phyloP scores from a whole-genome alignment of 768 basidiomycete species.

The Agrocybe pediades region DNA sequence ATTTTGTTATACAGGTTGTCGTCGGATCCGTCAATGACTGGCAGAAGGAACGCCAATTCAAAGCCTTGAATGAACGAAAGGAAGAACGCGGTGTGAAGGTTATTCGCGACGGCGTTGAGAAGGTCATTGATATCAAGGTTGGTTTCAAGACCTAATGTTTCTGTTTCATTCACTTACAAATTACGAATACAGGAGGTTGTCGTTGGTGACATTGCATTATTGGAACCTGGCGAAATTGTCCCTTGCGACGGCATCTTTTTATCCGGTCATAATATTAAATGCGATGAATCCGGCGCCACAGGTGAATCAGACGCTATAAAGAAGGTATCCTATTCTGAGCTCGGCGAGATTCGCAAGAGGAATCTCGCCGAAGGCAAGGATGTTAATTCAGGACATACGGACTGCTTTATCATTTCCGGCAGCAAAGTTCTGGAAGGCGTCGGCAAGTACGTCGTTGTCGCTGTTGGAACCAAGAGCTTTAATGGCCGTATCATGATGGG shows the following conservation, averaged over 20 bases:
- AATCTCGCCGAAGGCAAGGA: conserved; percentile 27
- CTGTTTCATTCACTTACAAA: conserved; percentile 15
- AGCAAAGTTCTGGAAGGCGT: conserved; percentile 94
- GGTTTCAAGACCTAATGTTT: conserved; percentile 7
- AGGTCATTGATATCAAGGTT: conserved; percentile 81
- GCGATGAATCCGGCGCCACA: conserved; percentile 95
- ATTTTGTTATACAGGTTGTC: conserved; percentile 47
- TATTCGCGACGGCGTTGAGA: conserved; percentile 71
- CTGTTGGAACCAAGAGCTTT: conserved; percentile 91
- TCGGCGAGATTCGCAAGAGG: conserved; percentile 51
- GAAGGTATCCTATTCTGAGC: conserved; percentile 80
- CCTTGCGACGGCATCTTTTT: conserved; percentile 97
- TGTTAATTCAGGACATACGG: conserved; percentile 56
- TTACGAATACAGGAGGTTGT: conserved; percentile 70
- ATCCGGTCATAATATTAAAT: conserved; percentile 88
- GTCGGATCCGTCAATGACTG: conserved; percentile 97
- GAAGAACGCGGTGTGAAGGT: conserved; percentile 91
- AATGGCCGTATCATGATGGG: conserved; percentile 99
- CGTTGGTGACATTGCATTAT: conserved; percentile 88
- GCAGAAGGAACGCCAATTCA: conserved; percentile 98
- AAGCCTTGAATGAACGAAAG: conserved; percentile 88
- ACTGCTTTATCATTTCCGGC: conserved; percentile 92
- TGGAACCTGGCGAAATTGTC: conserved; percentile 95
- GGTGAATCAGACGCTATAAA: conserved; percentile 96
- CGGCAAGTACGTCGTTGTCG: conserved; percentile 89